Conservation (phyloP, 192 early-diverging fungal species). For the Coemansia sp. region DNA sequence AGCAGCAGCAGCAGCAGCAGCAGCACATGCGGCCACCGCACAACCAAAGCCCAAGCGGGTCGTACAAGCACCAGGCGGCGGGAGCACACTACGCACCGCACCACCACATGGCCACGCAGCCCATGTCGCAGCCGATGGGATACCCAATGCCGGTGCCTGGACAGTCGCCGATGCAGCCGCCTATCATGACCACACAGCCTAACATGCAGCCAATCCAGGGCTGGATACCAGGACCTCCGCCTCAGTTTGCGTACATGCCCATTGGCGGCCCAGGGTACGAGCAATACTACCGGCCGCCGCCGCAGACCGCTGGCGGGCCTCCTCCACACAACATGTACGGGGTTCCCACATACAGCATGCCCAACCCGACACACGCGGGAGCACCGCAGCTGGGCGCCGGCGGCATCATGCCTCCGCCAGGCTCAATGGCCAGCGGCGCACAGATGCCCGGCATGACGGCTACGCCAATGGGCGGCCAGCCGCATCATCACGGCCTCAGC, state of each 20-base stretch:
- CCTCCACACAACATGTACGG: slow-evolving; percentile 47
- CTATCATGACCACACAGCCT: slow-evolving; percentile 52
- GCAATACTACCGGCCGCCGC: slow-evolving; percentile 42
- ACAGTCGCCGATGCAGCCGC: slow-evolving; percentile 45
- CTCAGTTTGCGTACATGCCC: slow-evolving; percentile 50
- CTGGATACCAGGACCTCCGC: slow-evolving; percentile 45
- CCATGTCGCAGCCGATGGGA: slow-evolving; percentile 46
- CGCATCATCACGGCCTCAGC: slow-evolving; percentile 36
- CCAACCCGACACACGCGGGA: slow-evolving; percentile 28
- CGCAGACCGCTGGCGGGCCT: slow-evolving; percentile 30
- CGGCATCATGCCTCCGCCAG: slow-evolving; percentile 27
- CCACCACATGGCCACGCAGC: slow-evolving; percentile 44
- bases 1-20: slow-evolving; percentile 34
- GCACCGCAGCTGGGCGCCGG: slow-evolving; percentile 37
- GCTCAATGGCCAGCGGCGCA: slow-evolving; percentile 22
- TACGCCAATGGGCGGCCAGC: slow-evolving; percentile 39
- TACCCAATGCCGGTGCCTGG: slow-evolving; percentile 41
- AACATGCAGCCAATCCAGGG: slow-evolving; percentile 52
- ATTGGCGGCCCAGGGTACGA: slow-evolving; percentile 44
- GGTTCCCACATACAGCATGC: slow-evolving; percentile 44
- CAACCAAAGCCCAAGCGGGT: slow-evolving; percentile 33
- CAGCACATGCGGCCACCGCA: slow-evolving; percentile 47
- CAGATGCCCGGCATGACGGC: slow-evolving; percentile 51
- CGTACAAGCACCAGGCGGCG: slow-evolving; percentile 42
- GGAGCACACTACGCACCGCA: slow-evolving; percentile 43